A percentile compares a stretch with the other conserved stretches of the same genome.
phyloP scores from a whole-genome alignment of 1,139 yeast species.

The Meyerozyma carpophila region DNA sequence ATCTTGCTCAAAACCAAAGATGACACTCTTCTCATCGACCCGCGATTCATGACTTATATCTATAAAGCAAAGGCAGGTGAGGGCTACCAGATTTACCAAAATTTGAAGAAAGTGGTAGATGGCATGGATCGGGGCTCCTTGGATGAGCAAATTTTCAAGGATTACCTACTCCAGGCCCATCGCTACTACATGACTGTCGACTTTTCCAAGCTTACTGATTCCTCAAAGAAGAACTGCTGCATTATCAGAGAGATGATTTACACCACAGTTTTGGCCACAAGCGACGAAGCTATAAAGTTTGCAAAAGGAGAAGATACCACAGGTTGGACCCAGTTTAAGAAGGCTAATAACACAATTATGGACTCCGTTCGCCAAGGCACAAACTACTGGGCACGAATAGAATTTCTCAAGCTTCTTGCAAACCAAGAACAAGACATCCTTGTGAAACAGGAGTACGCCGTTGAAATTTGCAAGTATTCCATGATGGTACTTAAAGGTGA shows the following conservation, averaged over 20 bases:
- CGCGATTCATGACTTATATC: neutral
- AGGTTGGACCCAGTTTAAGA: neutral
- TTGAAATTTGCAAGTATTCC: neutral
- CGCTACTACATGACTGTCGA: neutral
- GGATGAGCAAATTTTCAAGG: neutral
- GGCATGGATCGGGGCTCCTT: neutral
- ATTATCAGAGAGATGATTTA: neutral
- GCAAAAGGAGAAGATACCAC: neutral
- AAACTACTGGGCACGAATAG: neutral
- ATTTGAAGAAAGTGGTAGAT: neutral
- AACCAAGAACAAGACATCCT: neutral
- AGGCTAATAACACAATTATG: neutral
- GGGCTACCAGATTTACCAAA: neutral
- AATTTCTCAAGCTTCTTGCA: neutral
- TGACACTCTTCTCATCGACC: neutral
- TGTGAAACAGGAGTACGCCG: neutral
- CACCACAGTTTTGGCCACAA: neutral
- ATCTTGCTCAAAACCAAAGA: neutral
- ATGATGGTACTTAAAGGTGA: neutral
- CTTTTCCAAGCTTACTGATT: neutral
- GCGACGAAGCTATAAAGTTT: neutral
- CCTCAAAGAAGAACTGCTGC: neutral
- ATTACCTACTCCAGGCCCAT: neutral
- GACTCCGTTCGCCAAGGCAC: neutral
- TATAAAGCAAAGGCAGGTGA: neutral